Percentiles rank a stretch among this genome's conserved stretches.
These are phyloP conservation scores for Zygotorulaspora danielsina DNA, from an alignment of 805 yeast species.

Conservation along the genomic window DNA sequence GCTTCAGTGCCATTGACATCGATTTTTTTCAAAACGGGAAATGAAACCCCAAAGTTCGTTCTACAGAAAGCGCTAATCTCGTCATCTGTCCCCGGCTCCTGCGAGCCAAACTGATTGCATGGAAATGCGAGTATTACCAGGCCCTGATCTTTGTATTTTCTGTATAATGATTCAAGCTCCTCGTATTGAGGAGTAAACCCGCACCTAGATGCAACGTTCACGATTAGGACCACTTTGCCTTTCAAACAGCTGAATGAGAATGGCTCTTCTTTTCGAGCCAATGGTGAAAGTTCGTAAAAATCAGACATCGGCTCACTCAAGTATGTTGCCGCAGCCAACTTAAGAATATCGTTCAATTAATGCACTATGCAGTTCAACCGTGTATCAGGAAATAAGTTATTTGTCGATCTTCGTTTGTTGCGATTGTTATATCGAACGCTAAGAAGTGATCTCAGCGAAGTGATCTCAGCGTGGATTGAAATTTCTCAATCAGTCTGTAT, in stretches of 20 bases:
- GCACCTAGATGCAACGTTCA: slow-evolving; percentile 87
- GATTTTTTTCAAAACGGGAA: slow-evolving; percentile 81
- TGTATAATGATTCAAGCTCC: slow-evolving; percentile 64
- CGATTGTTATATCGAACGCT: too few species aligned
- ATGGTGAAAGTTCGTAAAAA: slow-evolving; percentile 67
- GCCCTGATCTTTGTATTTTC: slow-evolving; percentile 58
- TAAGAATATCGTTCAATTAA: neutral
- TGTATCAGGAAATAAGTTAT: neutral
- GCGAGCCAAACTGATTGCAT: slow-evolving; percentile 81
- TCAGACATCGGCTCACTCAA: slow-evolving; percentile 37
- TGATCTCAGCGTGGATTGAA: too few species aligned
- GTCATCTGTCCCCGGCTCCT: slow-evolving; percentile 67
- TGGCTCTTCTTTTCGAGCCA: slow-evolving; percentile 53
- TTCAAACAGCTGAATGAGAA: slow-evolving; percentile 57
- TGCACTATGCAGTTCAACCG: too few species aligned
- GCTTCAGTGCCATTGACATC: slow-evolving; percentile 83
- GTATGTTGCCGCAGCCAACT: neutral
- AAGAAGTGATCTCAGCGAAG: too few species aligned
- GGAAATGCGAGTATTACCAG: slow-evolving; percentile 79
- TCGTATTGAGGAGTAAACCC: slow-evolving; percentile 73
- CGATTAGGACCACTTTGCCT: slow-evolving; percentile 80
- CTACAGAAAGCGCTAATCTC: slow-evolving; percentile 72
- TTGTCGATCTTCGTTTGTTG: neutral
- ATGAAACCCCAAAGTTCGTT: slow-evolving; percentile 80
- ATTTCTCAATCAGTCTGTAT: too few species aligned